These are phyloP conservation scores for Globisporangium nodosum DNA, from an alignment of 352 stramenopile species.

Conservation along the genomic window DNA sequence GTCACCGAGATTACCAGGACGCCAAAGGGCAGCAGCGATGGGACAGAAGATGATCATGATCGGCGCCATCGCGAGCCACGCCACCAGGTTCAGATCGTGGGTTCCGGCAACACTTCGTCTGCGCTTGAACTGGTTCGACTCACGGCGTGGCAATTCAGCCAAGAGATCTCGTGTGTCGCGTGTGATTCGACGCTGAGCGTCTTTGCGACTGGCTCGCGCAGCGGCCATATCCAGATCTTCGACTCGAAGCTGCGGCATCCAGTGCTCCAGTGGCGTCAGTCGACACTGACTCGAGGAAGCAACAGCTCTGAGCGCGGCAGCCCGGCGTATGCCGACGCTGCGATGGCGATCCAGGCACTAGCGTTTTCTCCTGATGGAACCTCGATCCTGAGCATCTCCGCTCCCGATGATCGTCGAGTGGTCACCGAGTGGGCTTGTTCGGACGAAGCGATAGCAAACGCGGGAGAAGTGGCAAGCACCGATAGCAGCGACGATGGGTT, in stretches of 20 bases:
- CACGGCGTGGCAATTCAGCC: background rate
- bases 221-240: conserved; percentile 6
- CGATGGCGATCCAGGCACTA: conserved; percentile 2
- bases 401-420: background rate
- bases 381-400: conserved; percentile 4
- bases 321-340: background rate
- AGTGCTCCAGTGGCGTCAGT: conserved; percentile 3
- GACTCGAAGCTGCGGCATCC: conserved; percentile 12
- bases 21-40: background rate
- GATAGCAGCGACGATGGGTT: conserved; percentile 10
- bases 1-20: too few relatives aligned
- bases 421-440: conserved; percentile 11
- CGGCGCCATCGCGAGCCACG: background rate
- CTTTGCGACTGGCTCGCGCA: conserved; percentile 6
- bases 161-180: conserved; percentile 8
- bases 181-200: background rate
- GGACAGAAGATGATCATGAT: background rate
- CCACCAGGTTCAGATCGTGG: conserved; percentile 1
- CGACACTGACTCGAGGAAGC: background rate
- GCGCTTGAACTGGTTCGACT: conserved; percentile 1
- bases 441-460: conserved; percentile 2
- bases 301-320: too few relatives aligned
- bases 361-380: conserved; percentile 6
- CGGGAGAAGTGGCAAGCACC: conserved; percentile 4
- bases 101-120: background rate